Conservation (phyloP, 495 filamentous ascomycete genomes). For the Trichoderma reesei region DNA sequence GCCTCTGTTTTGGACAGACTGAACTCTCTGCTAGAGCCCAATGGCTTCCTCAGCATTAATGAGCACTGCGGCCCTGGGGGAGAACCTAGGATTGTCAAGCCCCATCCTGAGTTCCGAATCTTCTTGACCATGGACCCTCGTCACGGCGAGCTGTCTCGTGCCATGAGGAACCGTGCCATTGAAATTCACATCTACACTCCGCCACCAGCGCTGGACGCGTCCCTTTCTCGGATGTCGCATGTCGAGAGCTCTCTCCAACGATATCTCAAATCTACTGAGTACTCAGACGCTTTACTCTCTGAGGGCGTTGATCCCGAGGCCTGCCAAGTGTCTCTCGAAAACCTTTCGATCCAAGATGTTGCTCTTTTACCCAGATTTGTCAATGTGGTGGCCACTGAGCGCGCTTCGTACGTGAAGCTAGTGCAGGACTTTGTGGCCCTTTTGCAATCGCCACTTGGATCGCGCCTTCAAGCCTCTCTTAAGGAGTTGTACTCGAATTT, state of each 20-base stretch:
- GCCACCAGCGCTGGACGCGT: constrained; percentile 13
- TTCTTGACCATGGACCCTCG: constrained; percentile 92
- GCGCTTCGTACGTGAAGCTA: neutral
- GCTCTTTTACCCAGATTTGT: constrained; percentile 33
- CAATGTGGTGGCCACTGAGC: neutral
- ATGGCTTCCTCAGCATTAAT: constrained; percentile 79
- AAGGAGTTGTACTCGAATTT: neutral
- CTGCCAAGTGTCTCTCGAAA: constrained; percentile 36
- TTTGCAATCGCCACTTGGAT: neutral
- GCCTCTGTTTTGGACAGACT: constrained; percentile 88
- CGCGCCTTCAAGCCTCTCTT: neutral
- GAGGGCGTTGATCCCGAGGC: neutral
- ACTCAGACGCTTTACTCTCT: neutral
- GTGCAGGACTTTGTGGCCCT: neutral
- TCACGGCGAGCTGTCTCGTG: constrained; percentile 87
- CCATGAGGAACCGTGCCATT: constrained; percentile 91
- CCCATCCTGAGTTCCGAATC: constrained; percentile 81
- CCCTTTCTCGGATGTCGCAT: constrained; percentile 24
- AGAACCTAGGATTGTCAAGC: constrained; percentile 65
- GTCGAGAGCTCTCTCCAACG: constrained; percentile 35
- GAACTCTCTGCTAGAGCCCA: constrained; percentile 88
- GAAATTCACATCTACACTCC: constrained; percentile 66
- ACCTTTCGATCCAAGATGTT: constrained; percentile 44
- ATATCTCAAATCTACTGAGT: constrained; percentile 15
- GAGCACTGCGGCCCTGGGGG: constrained; percentile 81